Percentiles rank a stretch among this genome's conserved stretches.
Conservation (phyloP, 306 rosid genomes). For the Echinosophora koreensis region DNA sequence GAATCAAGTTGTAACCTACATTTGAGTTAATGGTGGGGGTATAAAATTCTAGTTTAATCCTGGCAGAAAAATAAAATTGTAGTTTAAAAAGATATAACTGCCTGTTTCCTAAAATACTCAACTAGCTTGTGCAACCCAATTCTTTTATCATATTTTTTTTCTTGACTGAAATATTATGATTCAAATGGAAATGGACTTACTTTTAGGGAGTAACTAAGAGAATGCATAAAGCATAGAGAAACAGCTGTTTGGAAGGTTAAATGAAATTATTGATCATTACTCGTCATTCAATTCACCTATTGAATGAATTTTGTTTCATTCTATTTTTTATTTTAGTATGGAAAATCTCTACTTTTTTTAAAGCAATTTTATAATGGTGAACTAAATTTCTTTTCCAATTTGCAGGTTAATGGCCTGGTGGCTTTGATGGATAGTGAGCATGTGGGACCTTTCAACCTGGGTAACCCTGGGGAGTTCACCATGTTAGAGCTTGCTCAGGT, state of each 20-base stretch:
- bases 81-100: slow-evolving; percentile 26
- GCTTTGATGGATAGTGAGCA: slow-evolving; percentile 95
- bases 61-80: slow-evolving; percentile 2
- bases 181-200: slow-evolving; percentile 25
- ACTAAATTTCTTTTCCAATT: slow-evolving; percentile 37
- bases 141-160: slow-evolving; percentile 9
- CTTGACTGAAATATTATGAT: slow-evolving; percentile 33
- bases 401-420: slow-evolving; percentile 85
- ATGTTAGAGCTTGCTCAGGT: slow-evolving; percentile 98
- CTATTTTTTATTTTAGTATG: not conserved
- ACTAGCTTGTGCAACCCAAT: slow-evolving; percentile 19
- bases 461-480: slow-evolving; percentile 98
- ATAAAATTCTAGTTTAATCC: slow-evolving; percentile 16
- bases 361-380: slow-evolving; percentile 32
- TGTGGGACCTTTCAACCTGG: slow-evolving; percentile 93
- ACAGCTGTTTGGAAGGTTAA: slow-evolving; percentile 26
- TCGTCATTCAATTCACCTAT: slow-evolving; percentile 30
- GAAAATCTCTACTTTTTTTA: slow-evolving; percentile 12
- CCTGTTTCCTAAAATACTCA: slow-evolving; percentile 28
- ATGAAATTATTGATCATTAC: slow-evolving; percentile 36
- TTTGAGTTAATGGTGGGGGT: slow-evolving; percentile 2
- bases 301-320: not conserved
- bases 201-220: slow-evolving; percentile 26
- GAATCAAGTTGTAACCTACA: slow-evolving; percentile 36
- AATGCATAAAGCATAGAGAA: slow-evolving; percentile 32